phyloP scores from a whole-genome alignment of 768 basidiomycete species.

The Pisolithus sp. region DNA sequence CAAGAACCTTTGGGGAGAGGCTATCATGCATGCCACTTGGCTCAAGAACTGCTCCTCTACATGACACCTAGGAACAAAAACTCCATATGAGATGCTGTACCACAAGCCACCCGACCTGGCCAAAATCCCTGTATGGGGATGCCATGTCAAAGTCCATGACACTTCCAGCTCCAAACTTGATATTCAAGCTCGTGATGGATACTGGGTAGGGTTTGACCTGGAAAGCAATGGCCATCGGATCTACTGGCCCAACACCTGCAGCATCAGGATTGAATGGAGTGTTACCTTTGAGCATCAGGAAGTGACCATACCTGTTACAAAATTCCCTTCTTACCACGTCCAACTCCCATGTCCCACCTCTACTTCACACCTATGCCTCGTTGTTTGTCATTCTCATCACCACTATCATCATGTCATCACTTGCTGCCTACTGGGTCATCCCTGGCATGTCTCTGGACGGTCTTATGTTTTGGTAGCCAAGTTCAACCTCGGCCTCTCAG shows the following conservation, averaged over 20 bases:
- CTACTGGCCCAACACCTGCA: background rate
- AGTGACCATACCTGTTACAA: background rate
- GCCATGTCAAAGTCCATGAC: background rate
- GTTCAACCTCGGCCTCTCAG: no score
- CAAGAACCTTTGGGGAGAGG: background rate
- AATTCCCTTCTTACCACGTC: no score
- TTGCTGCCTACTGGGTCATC: no score
- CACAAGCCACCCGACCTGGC: background rate
- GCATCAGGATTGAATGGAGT: conserved; percentile 5
- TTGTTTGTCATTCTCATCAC: no score
- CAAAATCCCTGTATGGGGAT: background rate
- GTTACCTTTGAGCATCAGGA: conserved; percentile 1
- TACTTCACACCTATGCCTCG: no score
- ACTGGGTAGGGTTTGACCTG: background rate
- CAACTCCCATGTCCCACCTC: no score
- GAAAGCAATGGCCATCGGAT: background rate
- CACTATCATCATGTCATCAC: no score
- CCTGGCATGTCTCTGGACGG: no score
- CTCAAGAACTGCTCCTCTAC: background rate
- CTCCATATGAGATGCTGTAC: conserved; percentile 2
- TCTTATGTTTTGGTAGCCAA: no score
- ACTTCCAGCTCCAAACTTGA: background rate
- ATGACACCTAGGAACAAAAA: background rate
- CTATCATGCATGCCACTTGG: background rate
- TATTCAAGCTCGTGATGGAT: background rate